These are phyloP conservation scores for Heliosperma pusillum DNA, from an alignment of 148 eudicot genomes.

Conservation along the genomic window DNA sequence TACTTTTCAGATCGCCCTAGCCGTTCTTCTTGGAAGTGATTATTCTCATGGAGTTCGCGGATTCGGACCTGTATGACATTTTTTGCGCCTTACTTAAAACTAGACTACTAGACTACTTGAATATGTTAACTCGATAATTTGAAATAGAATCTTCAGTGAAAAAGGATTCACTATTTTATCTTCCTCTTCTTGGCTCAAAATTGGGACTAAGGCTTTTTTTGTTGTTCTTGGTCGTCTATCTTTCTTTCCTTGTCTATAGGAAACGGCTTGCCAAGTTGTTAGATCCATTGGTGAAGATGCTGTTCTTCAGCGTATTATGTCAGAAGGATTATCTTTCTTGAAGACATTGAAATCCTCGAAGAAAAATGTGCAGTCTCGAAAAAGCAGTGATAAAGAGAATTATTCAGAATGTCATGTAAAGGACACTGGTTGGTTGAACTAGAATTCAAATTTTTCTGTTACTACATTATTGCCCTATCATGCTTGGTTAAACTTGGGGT, in stretches of 20 bases:
- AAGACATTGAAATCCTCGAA: constrained; percentile 50
- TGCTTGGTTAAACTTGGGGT: not conserved
- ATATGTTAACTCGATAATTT: not conserved
- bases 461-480: not conserved
- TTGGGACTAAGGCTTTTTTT: not conserved
- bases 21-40: constrained; percentile 86
- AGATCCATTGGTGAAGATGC: constrained; percentile 56
- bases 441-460: not conserved
- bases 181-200: constrained; percentile 11
- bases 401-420: constrained; percentile 24
- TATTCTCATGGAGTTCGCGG: constrained; percentile 80
- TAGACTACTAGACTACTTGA: not conserved
- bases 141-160: not conserved
- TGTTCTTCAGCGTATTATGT: constrained; percentile 53
- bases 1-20: constrained; percentile 69
- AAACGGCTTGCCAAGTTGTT: constrained; percentile 72
- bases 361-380: constrained; percentile 38
- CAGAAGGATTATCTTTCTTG: constrained; percentile 56
- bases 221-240: not conserved
- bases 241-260: constrained; percentile 38
- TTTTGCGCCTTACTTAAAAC: constrained; percentile 6
- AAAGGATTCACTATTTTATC: not conserved
- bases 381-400: constrained; percentile 44
- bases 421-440: constrained; percentile 36
- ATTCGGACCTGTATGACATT: constrained; percentile 62